Evolutionary conservation across 495 filamentous ascomycete genomes (phyloP).

Genomic region (Massariosphaeria phaeospora): DNA sequence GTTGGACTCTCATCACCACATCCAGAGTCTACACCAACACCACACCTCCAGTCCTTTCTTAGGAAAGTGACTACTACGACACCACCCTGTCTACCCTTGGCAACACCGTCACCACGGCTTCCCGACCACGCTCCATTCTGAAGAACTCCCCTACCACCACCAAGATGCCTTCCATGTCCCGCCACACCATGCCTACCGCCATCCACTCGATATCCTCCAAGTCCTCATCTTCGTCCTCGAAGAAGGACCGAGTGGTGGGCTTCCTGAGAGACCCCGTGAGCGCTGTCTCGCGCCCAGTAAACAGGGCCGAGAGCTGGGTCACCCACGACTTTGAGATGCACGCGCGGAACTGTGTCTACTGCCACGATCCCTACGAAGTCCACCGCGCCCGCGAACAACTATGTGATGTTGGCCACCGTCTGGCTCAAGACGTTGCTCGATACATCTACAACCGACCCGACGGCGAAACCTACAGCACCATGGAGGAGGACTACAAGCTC

Average conservation of each 20-base stretch:
- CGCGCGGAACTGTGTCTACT: constrained; percentile 36
- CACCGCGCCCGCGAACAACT: constrained; percentile 33
- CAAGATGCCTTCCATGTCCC: constrained; percentile 32
- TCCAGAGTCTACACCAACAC: constrained; percentile 14
- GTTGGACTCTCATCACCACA: constrained; percentile 8
- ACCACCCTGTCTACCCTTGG: constrained; percentile 3
- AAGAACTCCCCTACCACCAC: constrained; percentile 27
- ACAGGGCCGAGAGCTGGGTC: constrained; percentile 36
- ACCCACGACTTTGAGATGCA: constrained; percentile 41
- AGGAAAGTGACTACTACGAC: constrained; percentile 15
- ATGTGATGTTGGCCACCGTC: constrained; percentile 36
- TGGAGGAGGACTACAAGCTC: constrained; percentile 36
- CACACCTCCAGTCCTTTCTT: constrained; percentile 4
- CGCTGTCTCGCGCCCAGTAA: constrained; percentile 33
- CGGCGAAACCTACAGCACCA: constrained; percentile 37
- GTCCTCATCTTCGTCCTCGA: constrained; percentile 16
- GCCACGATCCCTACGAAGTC: constrained; percentile 37
- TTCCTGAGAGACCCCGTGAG: constrained; percentile 33
- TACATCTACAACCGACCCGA: constrained; percentile 36
- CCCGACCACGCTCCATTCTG: constrained; percentile 27
- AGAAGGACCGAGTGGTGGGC: constrained; percentile 30
- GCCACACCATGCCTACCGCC: constrained; percentile 31
- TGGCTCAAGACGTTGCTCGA: constrained; percentile 37
- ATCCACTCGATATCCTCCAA: constrained; percentile 22
- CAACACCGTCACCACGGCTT: constrained; percentile 22